These are phyloP conservation scores for Debaryomyces coudertii DNA, from an alignment of 1,139 yeast genomes.

Conservation along the genomic window DNA sequence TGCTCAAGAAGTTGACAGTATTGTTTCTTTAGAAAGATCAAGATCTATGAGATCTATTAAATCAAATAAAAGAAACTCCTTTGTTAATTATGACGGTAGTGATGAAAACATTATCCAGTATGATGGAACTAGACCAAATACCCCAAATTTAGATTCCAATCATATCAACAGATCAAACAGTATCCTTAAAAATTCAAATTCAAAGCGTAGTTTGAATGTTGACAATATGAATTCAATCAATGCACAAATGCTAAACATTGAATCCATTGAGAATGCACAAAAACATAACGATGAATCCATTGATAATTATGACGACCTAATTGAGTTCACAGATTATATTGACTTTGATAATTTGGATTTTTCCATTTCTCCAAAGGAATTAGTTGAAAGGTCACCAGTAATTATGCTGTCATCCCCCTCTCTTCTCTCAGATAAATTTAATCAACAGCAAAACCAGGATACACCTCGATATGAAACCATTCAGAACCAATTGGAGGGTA, in stretches of 20 bases:
- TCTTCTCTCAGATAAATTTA: constrained; percentile 1
- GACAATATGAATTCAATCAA: constrained; percentile 20
- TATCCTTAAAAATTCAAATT: constrained; percentile 46
- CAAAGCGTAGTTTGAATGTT: constrained; percentile 13
- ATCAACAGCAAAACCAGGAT: background rate
- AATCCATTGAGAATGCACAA: constrained; percentile 16
- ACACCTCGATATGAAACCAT: background rate
- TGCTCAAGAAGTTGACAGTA: constrained; percentile 71
- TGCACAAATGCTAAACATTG: constrained; percentile 14
- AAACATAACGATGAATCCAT: constrained; percentile 9
- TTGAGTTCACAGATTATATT: constrained; percentile 68
- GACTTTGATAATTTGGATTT: constrained; percentile 55
- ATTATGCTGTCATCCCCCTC: constrained; percentile 2
- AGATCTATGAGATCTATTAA: constrained; percentile 58
- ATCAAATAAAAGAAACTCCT: constrained; percentile 46
- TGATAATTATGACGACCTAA: constrained; percentile 27
- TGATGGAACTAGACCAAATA: constrained; percentile 23
- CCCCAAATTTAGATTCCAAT: constrained; percentile 13
- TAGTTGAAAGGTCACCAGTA: constrained; percentile 1
- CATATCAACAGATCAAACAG: constrained; percentile 43
- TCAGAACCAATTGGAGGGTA: background rate
- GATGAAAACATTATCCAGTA: constrained; percentile 47
- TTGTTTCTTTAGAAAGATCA: constrained; percentile 70
- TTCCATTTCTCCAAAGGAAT: constrained; percentile 23
- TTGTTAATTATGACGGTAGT: constrained; percentile 51